phyloP scores from a whole-genome alignment of 208 protist species.

The Trypanosoma platydactyli region DNA sequence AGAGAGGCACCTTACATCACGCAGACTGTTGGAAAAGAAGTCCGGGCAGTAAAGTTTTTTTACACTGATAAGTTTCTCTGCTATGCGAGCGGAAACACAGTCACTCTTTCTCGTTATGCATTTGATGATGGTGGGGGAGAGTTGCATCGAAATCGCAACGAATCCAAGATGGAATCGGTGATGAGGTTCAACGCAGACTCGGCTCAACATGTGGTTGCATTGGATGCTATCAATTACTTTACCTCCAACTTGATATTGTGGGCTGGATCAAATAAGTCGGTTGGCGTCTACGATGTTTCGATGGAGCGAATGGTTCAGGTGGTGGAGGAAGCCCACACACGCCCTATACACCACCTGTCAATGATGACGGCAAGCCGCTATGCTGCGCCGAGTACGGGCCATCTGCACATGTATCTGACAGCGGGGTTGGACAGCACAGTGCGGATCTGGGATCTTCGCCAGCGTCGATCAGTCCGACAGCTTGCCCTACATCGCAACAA shows the following conservation, averaged over 20 bases:
- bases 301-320: slow-evolving; percentile 38
- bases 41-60: slow-evolving; percentile 65
- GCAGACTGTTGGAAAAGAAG: slow-evolving; percentile 25
- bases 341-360: slow-evolving; percentile 63
- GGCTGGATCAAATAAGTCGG: slow-evolving; percentile 65
- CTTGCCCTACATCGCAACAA: slow-evolving; percentile 78
- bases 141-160: slow-evolving; percentile 32
- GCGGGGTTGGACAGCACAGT: slow-evolving; percentile 71
- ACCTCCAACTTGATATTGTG: slow-evolving; percentile 64
- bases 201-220: slow-evolving; percentile 52
- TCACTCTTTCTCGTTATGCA: slow-evolving; percentile 43
- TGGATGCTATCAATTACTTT: slow-evolving; percentile 79
- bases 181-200: slow-evolving; percentile 31
- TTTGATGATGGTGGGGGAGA: slow-evolving; percentile 30
- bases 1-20: slow-evolving; percentile 26
- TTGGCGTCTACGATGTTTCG: slow-evolving; percentile 67
- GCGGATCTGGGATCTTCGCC: slow-evolving; percentile 75
- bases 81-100: slow-evolving; percentile 36
- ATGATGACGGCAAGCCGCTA: slow-evolving; percentile 59
- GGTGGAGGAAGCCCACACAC: slow-evolving; percentile 52
- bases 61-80: slow-evolving; percentile 79
- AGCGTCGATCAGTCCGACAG: slow-evolving; percentile 41
- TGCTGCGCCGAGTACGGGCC: slow-evolving; percentile 22
- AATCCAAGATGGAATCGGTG: slow-evolving; percentile 20
- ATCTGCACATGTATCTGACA: slow-evolving; percentile 63